phyloP scores from a whole-genome alignment of 225 moss, liverwort and hornwort genomes.

The Sphagnum contortum region DNA sequence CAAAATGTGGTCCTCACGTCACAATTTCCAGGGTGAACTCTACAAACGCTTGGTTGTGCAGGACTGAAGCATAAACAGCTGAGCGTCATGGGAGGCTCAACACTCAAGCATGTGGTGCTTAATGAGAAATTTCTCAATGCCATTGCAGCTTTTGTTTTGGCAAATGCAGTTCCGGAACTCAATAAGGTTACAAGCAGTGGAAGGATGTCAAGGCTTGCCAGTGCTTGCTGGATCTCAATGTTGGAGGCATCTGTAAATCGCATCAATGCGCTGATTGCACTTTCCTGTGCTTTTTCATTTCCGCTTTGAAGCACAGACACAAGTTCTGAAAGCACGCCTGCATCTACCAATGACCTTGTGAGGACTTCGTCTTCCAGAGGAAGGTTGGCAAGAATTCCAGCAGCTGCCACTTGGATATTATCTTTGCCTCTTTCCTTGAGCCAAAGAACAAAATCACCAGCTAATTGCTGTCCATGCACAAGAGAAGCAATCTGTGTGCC shows the following conservation, averaged over 20 bases:
- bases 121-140: conserved; percentile 29
- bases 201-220: conserved; percentile 24
- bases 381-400: conserved; percentile 28
- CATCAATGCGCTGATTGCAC: conserved; percentile 26
- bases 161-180: conserved; percentile 10
- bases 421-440: conserved; percentile 10
- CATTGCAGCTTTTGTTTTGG: conserved; percentile 25
- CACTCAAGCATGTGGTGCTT: conserved; percentile 17
- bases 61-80: conserved; percentile 18
- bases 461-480: conserved; percentile 8
- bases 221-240: conserved; percentile 15
- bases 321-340: conserved; percentile 15
- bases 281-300: conserved; percentile 19
- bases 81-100: neutral
- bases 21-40: conserved; percentile 29
- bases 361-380: conserved; percentile 15
- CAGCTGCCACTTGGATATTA: conserved; percentile 21
- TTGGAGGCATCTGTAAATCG: conserved; percentile 22
- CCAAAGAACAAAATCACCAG: conserved; percentile 11
- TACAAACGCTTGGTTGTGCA: conserved; percentile 6
- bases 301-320: conserved; percentile 10
- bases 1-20: conserved; percentile 34
- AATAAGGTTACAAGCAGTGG: conserved; percentile 17
- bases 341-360: conserved; percentile 11
- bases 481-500: conserved; percentile 19